Conservation (phyloP, 2,329 filamentous ascomycete species). For the Nothophaeocryptopus gaeumannii region DNA sequence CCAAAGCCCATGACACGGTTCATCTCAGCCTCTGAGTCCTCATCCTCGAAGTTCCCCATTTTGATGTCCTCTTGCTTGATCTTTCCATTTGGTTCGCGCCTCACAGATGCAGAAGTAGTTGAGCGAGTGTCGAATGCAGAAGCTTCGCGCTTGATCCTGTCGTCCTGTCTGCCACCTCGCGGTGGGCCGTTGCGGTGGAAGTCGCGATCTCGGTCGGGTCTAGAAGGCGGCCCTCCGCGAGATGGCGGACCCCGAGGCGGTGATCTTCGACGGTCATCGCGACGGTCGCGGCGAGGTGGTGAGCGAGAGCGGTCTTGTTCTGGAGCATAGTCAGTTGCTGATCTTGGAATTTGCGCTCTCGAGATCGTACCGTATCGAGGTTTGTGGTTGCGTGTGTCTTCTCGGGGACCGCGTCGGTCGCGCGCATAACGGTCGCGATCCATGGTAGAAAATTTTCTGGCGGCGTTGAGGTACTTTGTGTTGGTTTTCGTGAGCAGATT, state of each 20-base stretch:
- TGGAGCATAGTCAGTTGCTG: slow-evolving; percentile 18
- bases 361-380: slow-evolving; percentile 27
- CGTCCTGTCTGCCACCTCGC: slow-evolving; percentile 12
- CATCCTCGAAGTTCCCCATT: slow-evolving; percentile 29
- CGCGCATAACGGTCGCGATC: slow-evolving; percentile 28
- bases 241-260: slow-evolving; percentile 20
- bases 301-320: slow-evolving; percentile 33
- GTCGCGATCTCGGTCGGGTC: slow-evolving; percentile 24
- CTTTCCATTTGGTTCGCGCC: slow-evolving; percentile 7
- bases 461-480: not conserved
- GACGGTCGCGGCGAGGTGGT: slow-evolving; percentile 29
- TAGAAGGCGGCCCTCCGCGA: slow-evolving; percentile 20
- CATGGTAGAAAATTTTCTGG: slow-evolving; percentile 12
- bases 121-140: slow-evolving; percentile 3
- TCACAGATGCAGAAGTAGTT: not conserved
- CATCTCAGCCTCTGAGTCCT: slow-evolving; percentile 72
- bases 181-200: slow-evolving; percentile 13
- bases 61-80: slow-evolving; percentile 18
- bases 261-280: slow-evolving; percentile 31
- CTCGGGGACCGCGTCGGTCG: slow-evolving; percentile 25
- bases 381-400: slow-evolving; percentile 27
- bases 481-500: too few species aligned
- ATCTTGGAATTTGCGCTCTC: not conserved
- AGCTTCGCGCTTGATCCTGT: slow-evolving; percentile 12
- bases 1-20: slow-evolving; percentile 86